phyloP scores from a whole-genome alignment of 371 early-diverging fungal species.

The Mucor mucedo region DNA sequence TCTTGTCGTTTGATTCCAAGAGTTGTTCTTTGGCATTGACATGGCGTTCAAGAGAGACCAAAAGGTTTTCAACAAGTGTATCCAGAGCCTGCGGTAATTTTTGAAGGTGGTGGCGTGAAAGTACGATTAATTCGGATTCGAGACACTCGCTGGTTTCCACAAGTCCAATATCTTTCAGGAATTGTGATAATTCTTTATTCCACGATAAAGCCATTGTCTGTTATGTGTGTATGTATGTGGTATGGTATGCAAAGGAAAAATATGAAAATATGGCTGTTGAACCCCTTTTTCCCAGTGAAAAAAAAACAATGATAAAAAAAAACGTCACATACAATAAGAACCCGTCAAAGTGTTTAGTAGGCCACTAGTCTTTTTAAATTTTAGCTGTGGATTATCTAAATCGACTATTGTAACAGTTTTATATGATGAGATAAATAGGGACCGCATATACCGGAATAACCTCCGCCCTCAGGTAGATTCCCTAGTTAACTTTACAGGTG shows the following conservation, averaged over 20 bases:
- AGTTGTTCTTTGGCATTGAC: constrained; percentile 38
- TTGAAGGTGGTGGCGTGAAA: constrained; percentile 39
- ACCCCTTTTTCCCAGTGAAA: too few relatives aligned
- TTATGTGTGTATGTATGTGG: background rate
- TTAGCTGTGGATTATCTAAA: too few relatives aligned
- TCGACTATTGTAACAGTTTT: too few relatives aligned
- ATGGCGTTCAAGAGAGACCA: constrained; percentile 42
- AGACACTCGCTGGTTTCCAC: constrained; percentile 49
- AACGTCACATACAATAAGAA: too few relatives aligned
- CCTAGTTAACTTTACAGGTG: too few relatives aligned
- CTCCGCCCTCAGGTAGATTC: too few relatives aligned
- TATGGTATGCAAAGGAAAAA: background rate
- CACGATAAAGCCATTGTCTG: constrained; percentile 27
- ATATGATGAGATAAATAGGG: too few relatives aligned
- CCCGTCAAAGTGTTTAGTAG: too few relatives aligned
- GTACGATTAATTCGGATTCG: constrained; percentile 39
- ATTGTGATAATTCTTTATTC: constrained; percentile 37
- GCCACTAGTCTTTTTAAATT: too few relatives aligned
- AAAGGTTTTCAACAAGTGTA: constrained; percentile 37
- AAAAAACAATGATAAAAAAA: too few relatives aligned
- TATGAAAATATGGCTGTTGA: background rate
- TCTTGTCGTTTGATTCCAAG: constrained; percentile 15
- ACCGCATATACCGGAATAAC: too few relatives aligned
- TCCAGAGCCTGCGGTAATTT: constrained; percentile 44
- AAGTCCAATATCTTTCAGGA: constrained; percentile 43